phyloP scores from a whole-genome alignment of 495 filamentous ascomycete genomes.

The Penicillium arizonense region DNA sequence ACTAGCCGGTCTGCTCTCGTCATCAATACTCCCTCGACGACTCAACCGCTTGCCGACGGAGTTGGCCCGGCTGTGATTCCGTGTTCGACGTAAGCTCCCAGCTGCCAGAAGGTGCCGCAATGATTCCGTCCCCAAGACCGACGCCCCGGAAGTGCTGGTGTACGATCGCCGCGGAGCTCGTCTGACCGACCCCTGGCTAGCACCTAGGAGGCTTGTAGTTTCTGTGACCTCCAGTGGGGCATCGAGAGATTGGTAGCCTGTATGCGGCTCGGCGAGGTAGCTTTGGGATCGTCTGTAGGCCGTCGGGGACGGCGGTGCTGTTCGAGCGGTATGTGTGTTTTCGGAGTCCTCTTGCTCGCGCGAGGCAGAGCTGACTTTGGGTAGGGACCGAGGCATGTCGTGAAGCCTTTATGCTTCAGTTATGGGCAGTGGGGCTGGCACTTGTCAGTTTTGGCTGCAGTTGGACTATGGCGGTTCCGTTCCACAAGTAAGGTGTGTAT shows the following conservation, averaged over 20 bases:
- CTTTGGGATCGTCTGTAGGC: slow-evolving; percentile 35
- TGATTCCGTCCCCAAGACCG: slow-evolving; percentile 28
- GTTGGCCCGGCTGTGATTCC: slow-evolving; percentile 65
- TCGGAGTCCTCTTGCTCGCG: slow-evolving; percentile 23
- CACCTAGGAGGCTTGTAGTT: slow-evolving; percentile 36
- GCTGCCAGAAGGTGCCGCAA: slow-evolving; percentile 32
- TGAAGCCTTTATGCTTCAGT: slow-evolving; percentile 12
- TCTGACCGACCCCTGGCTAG: slow-evolving; percentile 15
- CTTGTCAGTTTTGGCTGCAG: neutral
- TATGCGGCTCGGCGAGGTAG: slow-evolving; percentile 37
- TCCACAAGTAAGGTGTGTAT: neutral
- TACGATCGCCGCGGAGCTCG: slow-evolving; percentile 37
- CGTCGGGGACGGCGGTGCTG: slow-evolving; percentile 40
- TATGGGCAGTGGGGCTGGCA: neutral
- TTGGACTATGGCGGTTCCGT: slow-evolving; percentile 1
- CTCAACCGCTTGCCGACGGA: slow-evolving; percentile 58
- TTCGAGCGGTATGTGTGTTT: slow-evolving; percentile 18
- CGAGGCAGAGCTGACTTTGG: slow-evolving; percentile 12
- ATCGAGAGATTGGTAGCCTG: slow-evolving; percentile 37
- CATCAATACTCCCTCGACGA: slow-evolving; percentile 41
- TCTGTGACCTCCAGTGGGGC: slow-evolving; percentile 34
- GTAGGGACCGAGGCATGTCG: slow-evolving; percentile 33
- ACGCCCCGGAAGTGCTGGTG: slow-evolving; percentile 33
- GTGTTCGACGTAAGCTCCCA: slow-evolving; percentile 48
- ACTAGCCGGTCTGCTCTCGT: slow-evolving; percentile 36